phyloP scores from a whole-genome alignment of 148 eudicot species.

The Dysphania ambrosioides region DNA sequence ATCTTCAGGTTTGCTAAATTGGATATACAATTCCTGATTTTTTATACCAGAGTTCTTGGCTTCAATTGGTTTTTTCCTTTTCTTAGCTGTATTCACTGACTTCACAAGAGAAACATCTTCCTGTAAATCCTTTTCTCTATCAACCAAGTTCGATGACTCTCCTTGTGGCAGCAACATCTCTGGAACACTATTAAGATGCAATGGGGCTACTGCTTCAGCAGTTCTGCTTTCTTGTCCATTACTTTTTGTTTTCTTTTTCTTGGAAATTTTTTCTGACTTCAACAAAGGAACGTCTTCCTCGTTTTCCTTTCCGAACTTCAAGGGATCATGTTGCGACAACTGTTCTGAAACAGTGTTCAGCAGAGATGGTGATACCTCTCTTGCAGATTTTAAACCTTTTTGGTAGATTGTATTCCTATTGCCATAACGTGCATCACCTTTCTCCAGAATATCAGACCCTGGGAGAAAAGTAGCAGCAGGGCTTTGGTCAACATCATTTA shows the following conservation, averaged over 20 bases:
- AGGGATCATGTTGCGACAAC: constrained; percentile 14
- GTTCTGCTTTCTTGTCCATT: constrained; percentile 2
- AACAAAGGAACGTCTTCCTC: constrained; percentile 5
- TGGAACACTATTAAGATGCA: not conserved
- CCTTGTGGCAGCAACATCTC: constrained; percentile 9
- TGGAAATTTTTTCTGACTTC: constrained; percentile 7
- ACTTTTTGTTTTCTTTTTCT: constrained; percentile 5
- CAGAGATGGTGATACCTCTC: not conserved
- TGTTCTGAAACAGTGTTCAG: constrained; percentile 1
- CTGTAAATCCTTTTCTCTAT: not conserved
- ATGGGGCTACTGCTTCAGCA: not conserved
- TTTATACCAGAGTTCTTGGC: constrained; percentile 31
- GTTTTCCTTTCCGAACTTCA: not conserved
- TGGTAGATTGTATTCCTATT: not conserved
- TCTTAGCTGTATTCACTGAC: constrained; percentile 26
- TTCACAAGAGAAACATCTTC: not conserved
- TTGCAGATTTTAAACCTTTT: not conserved
- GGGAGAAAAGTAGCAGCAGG: constrained; percentile 7
- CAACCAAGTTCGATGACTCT: not conserved
- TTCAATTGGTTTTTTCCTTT: constrained; percentile 37
- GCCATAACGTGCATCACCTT: not conserved
- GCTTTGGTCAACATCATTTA: constrained; percentile 24
- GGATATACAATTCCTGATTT: constrained; percentile 24
- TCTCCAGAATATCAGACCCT: constrained; percentile 11
- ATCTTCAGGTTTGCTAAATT: constrained; percentile 9